Conservation (phyloP, 1,139 yeast genomes). For the Candida mesenterica region DNA sequence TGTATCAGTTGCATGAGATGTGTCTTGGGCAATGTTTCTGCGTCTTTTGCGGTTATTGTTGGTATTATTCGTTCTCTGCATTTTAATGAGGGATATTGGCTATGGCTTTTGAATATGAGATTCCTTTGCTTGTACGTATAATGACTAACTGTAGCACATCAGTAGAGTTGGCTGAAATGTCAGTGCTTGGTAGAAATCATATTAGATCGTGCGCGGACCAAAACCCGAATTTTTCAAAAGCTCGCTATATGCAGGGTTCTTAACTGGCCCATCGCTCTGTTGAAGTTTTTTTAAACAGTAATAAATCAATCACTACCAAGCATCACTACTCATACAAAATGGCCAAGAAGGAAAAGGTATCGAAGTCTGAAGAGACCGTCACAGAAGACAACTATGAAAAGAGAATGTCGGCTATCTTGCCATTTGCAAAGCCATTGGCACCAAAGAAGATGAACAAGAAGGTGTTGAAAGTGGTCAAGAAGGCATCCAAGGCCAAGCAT, state of each 20-base stretch:
- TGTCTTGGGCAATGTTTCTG: slow-evolving; percentile 3
- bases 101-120: too few species aligned
- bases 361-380: slow-evolving; percentile 42
- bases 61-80: not conserved
- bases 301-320: too few species aligned
- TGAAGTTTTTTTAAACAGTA: slow-evolving; percentile 2
- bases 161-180: too few species aligned
- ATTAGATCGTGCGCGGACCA: not conserved
- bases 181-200: too few species aligned
- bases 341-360: slow-evolving; percentile 52
- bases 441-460: slow-evolving; percentile 95
- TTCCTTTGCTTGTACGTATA: too few species aligned
- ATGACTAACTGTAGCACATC: too few species aligned
- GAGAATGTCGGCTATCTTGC: slow-evolving; percentile 84
- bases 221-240: not conserved
- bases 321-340: slow-evolving; percentile 27
- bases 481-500: slow-evolving; percentile 96
- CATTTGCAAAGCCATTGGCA: slow-evolving; percentile 95
- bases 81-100: too few species aligned
- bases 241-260: too few species aligned
- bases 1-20: not conserved
- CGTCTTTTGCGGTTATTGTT: slow-evolving; percentile 10
- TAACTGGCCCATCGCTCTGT: not conserved
- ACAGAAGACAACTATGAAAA: slow-evolving; percentile 82
- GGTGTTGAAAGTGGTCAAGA: slow-evolving; percentile 91